Percentiles rank a stretch among this genome's conserved stretches.
These are phyloP conservation scores for Neltuma alba DNA, from an alignment of 306 rosid species.

Conservation along the genomic window DNA sequence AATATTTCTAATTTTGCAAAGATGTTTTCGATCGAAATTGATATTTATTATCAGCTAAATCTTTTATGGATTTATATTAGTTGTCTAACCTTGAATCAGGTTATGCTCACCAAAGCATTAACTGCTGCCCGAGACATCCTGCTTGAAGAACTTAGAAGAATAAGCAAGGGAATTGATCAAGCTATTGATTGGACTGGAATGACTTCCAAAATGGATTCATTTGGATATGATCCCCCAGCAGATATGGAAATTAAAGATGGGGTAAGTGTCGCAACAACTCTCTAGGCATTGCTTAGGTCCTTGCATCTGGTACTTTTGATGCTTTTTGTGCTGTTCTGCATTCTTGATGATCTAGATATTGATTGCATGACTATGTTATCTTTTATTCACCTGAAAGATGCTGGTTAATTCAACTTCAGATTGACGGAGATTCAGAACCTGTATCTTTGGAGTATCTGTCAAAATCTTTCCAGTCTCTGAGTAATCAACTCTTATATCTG, in stretches of 20 bases:
- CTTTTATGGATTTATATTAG: conserved; percentile 18
- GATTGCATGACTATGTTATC: background rate
- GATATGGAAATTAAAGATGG: conserved; percentile 41
- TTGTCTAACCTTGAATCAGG: conserved; percentile 43
- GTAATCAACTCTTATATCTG: conserved; percentile 67
- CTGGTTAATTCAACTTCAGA: conserved; percentile 42
- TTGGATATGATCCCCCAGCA: conserved; percentile 44
- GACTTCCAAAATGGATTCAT: conserved; percentile 61
- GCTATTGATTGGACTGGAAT: conserved; percentile 74
- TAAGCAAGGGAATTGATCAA: conserved; percentile 70
- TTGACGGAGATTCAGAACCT: conserved; percentile 46
- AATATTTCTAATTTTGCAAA: conserved; percentile 3
- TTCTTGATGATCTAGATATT: conserved; percentile 28
- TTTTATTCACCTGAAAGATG: conserved; percentile 49
- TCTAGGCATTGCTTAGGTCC: conserved; percentile 61
- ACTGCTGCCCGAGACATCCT: conserved; percentile 70
- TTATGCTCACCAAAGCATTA: conserved; percentile 72
- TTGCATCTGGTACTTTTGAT: conserved; percentile 34
- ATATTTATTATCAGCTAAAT: conserved; percentile 27
- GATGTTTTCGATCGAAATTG: conserved; percentile 19
- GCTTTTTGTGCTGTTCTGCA: conserved; percentile 31
- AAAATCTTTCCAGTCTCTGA: conserved; percentile 57
- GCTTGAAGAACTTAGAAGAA: conserved; percentile 78
- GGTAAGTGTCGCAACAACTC: conserved; percentile 45
- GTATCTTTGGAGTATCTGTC: conserved; percentile 55